These are phyloP conservation scores for Cutaneotrichosporon cyanovorans DNA, from an alignment of 1,284 basidiomycete genomes.

Conservation along the genomic window DNA sequence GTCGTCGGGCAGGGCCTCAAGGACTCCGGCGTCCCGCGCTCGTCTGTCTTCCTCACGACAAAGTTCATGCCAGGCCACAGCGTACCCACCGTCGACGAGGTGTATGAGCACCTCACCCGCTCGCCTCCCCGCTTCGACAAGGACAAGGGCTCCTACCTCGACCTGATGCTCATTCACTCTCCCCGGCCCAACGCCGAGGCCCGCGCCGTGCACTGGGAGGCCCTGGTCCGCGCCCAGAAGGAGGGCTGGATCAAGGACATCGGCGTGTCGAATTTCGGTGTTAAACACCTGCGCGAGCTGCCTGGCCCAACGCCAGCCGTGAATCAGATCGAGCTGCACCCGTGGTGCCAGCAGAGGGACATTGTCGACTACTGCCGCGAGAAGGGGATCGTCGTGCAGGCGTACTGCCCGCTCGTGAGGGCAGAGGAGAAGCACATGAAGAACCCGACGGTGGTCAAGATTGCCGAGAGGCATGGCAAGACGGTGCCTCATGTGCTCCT, in stretches of 20 bases:
- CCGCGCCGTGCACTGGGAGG: slow-evolving; percentile 33
- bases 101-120: slow-evolving; percentile 31
- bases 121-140: slow-evolving; percentile 29
- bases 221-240: slow-evolving; percentile 43
- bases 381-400: slow-evolving; percentile 65
- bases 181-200: slow-evolving; percentile 28
- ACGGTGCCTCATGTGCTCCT: slow-evolving; percentile 65
- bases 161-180: slow-evolving; percentile 66
- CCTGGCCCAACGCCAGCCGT: slow-evolving; percentile 60
- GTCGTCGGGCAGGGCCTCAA: slow-evolving; percentile 28
- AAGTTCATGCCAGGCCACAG: slow-evolving; percentile 55
- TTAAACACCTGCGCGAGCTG: slow-evolving; percentile 73
- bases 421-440: slow-evolving; percentile 51
- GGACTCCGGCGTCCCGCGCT: slow-evolving; percentile 28
- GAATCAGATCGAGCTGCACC: slow-evolving; percentile 67
- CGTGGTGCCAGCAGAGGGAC: slow-evolving; percentile 69
- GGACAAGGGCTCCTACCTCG: slow-evolving; percentile 52
- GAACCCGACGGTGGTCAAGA: slow-evolving; percentile 51
- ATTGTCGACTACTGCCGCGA: slow-evolving; percentile 69
- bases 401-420: slow-evolving; percentile 66
- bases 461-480: slow-evolving; percentile 59
- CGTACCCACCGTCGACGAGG: slow-evolving; percentile 45
- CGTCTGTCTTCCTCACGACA: slow-evolving; percentile 49
- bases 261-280: slow-evolving; percentile 69
- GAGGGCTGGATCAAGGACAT: slow-evolving; percentile 62